phyloP scores from a whole-genome alignment of 257 asterid genomes.

The Galeopsis tetrahit region DNA sequence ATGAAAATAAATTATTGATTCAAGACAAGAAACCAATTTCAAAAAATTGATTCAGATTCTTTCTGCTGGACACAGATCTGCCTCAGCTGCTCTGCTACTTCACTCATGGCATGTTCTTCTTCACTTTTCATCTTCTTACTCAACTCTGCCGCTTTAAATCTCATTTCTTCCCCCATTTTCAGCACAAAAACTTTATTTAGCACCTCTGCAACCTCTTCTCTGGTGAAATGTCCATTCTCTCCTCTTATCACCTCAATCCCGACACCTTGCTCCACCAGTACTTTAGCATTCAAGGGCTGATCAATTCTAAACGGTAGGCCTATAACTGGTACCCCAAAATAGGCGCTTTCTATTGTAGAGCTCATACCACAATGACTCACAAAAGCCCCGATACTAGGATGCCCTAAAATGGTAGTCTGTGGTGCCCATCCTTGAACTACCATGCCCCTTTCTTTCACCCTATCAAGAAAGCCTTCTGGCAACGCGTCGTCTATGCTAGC shows the following conservation, averaged over 20 bases:
- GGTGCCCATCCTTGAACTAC: conserved; percentile 53
- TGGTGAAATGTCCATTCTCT: conserved; percentile 31
- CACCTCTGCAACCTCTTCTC: conserved; percentile 33
- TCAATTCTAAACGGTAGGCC: conserved; percentile 40
- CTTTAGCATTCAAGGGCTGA: conserved; percentile 37
- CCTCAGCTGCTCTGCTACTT: conserved; percentile 33
- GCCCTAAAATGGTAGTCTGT: conserved; percentile 39
- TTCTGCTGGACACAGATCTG: conserved; percentile 38
- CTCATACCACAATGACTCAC: conserved; percentile 55
- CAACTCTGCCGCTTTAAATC: conserved; percentile 36
- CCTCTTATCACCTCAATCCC: conserved; percentile 43
- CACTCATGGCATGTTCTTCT: conserved; percentile 37
- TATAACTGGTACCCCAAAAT: conserved; percentile 45
- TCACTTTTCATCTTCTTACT: conserved; percentile 41
- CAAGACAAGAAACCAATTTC: no score
- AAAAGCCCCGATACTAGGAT: conserved; percentile 45
- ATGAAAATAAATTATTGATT: no score
- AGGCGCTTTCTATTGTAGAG: conserved; percentile 44
- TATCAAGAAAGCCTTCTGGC: conserved; percentile 47
- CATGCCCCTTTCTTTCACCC: conserved; percentile 39
- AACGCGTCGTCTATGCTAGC: conserved; percentile 27
- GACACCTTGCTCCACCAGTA: conserved; percentile 40
- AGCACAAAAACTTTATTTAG: conserved; percentile 33
- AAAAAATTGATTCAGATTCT: no score
- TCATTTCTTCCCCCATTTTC: conserved; percentile 33